These are phyloP conservation scores for Fistulinella prunicolor DNA, from an alignment of 768 basidiomycete genomes.

Conservation along the genomic window DNA sequence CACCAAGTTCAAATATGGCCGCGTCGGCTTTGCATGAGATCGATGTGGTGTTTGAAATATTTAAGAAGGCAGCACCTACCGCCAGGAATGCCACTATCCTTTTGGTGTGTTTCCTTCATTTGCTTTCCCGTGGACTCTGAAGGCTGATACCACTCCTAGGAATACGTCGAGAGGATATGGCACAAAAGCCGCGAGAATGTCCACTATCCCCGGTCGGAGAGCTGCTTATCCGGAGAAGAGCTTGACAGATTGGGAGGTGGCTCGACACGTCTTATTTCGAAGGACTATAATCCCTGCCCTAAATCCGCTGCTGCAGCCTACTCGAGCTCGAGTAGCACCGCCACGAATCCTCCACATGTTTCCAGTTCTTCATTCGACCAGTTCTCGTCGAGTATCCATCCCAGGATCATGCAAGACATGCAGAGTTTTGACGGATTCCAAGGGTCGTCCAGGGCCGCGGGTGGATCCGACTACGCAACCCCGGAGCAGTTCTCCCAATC, in stretches of 20 bases:
- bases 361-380: conserved; percentile 8
- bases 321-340: conserved; percentile 7
- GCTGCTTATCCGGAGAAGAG: conserved; percentile 40
- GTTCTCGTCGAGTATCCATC: conserved; percentile 20
- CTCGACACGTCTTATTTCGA: conserved; percentile 47
- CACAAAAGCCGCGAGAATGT: conserved; percentile 44
- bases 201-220: conserved; percentile 26
- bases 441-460: conserved; percentile 12
- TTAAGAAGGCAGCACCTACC: conserved; percentile 44
- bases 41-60: conserved; percentile 41
- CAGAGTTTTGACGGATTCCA: conserved; percentile 40
- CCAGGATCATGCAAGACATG: conserved; percentile 52
- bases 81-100: conserved; percentile 46
- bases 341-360: not conserved
- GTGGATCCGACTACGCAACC: conserved; percentile 30
- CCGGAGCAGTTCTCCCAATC: conserved; percentile 25
- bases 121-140: not conserved
- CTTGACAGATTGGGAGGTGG: conserved; percentile 54
- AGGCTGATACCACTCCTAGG: conserved; percentile 25
- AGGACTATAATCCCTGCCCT: conserved; percentile 10
- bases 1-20: conserved; percentile 48
- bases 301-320: conserved; percentile 11
- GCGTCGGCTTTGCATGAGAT: conserved; percentile 48
- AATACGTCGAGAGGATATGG: conserved; percentile 39
- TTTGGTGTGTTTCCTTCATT: conserved; percentile 37